Conservation (phyloP, 345 rosid species). For the Eucalyptus paniculata region DNA sequence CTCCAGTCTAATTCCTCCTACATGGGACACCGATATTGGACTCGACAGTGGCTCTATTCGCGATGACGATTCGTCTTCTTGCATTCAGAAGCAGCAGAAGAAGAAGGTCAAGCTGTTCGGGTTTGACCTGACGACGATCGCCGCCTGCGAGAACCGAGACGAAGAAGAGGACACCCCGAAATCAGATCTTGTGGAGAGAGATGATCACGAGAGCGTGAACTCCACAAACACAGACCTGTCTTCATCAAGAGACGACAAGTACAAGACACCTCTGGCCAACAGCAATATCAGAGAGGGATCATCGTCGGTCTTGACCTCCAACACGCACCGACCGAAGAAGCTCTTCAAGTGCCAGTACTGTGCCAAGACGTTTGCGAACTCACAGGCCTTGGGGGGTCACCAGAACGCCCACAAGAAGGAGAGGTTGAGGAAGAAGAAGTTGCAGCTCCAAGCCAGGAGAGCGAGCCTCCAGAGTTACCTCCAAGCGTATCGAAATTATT, state of each 20-base stretch:
- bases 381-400: slow-evolving; percentile 97
- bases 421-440: slow-evolving; percentile 79
- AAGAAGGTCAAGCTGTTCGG: slow-evolving; percentile 71
- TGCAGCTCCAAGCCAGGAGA: slow-evolving; percentile 82
- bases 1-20: slow-evolving; percentile 3
- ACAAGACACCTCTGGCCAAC: neutral
- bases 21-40: slow-evolving; percentile 18
- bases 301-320: neutral
- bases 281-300: neutral
- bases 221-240: slow-evolving; percentile 26
- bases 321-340: slow-evolving; percentile 15
- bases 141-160: neutral
- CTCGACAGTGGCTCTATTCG: slow-evolving; percentile 27
- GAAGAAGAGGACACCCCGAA: neutral
- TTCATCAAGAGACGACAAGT: neutral
- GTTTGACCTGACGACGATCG: slow-evolving; percentile 47
- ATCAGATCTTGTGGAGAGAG: slow-evolving; percentile 17
- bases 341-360: slow-evolving; percentile 82
- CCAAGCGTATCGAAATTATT: slow-evolving; percentile 28
- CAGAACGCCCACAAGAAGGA: slow-evolving; percentile 99
- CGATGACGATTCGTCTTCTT: neutral
- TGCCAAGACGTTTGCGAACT: slow-evolving; percentile 71
- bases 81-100: neutral
- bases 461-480: slow-evolving; percentile 61
- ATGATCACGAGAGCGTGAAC: slow-evolving; percentile 41